These are phyloP conservation scores for California macrophylla DNA, from an alignment of 441 rosid genomes.

Conservation along the genomic window DNA sequence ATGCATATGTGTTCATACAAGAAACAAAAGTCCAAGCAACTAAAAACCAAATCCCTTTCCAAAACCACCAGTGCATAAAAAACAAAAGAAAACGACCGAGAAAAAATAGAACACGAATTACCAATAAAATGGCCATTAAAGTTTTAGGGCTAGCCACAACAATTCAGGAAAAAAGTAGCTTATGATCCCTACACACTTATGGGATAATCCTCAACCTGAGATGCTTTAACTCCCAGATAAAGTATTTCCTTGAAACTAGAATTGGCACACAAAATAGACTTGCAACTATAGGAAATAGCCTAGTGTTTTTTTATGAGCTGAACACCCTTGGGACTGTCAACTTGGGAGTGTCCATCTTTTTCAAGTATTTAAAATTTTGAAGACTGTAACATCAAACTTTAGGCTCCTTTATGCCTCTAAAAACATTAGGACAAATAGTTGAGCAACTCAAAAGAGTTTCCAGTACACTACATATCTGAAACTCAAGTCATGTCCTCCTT, in stretches of 20 bases:
- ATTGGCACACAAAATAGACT: background rate
- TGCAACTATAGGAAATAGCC: background rate
- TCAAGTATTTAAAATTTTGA: background rate
- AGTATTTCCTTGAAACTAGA: background rate
- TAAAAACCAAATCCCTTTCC: background rate
- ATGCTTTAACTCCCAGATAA: background rate
- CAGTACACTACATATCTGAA: background rate
- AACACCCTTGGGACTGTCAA: background rate
- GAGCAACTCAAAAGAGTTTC: background rate
- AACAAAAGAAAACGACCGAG: background rate
- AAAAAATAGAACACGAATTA: background rate
- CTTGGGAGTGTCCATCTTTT: background rate
- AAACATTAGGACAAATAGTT: background rate
- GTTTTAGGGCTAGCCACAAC: background rate
- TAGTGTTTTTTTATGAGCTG: background rate
- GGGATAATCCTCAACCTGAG: background rate
- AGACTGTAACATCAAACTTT: background rate
- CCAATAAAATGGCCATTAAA: background rate
- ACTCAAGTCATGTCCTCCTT: background rate
- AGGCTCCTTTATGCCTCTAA: background rate
- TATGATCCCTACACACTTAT: background rate
- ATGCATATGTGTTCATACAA: slow-evolving; percentile 20
- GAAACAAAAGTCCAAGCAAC: slow-evolving; percentile 1
- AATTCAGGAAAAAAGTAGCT: background rate
- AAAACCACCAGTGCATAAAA: background rate